These are phyloP conservation scores for Lichtheimia hyalospora DNA, from an alignment of 371 early-diverging fungal genomes.

Conservation along the genomic window DNA sequence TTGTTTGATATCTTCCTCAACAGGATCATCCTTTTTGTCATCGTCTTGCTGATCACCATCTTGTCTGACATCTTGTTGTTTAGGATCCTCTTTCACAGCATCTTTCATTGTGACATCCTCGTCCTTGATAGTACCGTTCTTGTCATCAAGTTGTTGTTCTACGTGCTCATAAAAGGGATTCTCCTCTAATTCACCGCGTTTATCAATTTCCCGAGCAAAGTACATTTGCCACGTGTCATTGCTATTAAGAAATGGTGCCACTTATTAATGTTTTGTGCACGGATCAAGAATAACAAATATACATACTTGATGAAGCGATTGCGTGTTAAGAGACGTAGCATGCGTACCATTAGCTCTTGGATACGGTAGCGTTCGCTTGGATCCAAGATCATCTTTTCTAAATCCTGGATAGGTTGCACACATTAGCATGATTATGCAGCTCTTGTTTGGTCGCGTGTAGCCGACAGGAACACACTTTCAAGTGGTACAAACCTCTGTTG, in stretches of 20 bases:
- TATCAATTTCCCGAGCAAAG: conserved; percentile 54
- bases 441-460: too few relatives aligned
- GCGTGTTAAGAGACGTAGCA: conserved; percentile 37
- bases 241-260: conserved; percentile 26
- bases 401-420: conserved; percentile 25
- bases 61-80: neutral
- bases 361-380: conserved; percentile 26
- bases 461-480: neutral
- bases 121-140: too few relatives aligned
- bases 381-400: conserved; percentile 45
- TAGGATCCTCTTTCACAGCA: too few relatives aligned
- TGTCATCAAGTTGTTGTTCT: too few relatives aligned
- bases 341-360: conserved; percentile 41
- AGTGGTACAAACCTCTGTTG: conserved; percentile 28
- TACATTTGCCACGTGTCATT: conserved; percentile 60
- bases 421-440: neutral
- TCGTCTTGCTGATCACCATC: neutral
- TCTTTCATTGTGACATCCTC: too few relatives aligned
- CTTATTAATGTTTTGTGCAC: neutral
- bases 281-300: neutral
- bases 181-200: conserved; percentile 27
- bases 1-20: too few relatives aligned
- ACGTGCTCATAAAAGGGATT: conserved; percentile 28
- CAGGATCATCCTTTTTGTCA: too few relatives aligned
- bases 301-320: conserved; percentile 46